These are phyloP conservation scores for Pulveroboletus ravenelii DNA, from an alignment of 768 basidiomycete species.

Conservation along the genomic window DNA sequence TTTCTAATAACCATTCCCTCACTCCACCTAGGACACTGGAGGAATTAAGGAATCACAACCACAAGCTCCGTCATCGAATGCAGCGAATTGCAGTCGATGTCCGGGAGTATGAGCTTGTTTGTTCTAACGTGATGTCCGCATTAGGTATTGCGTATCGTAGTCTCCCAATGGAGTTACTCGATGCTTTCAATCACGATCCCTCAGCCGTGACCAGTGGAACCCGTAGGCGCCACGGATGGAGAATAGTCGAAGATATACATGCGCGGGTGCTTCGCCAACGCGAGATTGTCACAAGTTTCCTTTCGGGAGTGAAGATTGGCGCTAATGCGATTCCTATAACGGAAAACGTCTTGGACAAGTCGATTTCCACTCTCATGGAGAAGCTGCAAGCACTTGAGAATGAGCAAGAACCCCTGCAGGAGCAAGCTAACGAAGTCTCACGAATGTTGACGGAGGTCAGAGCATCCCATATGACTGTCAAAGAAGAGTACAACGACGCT, in stretches of 20 bases:
- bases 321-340: constrained; percentile 7
- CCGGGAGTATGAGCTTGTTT: constrained; percentile 61
- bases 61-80: constrained; percentile 61
- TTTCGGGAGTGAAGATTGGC: constrained; percentile 23
- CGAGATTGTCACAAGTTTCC: constrained; percentile 45
- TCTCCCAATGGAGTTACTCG: constrained; percentile 63
- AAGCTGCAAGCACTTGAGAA: constrained; percentile 48
- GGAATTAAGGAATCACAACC: constrained; percentile 56
- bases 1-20: background rate
- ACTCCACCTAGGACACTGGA: constrained; percentile 44
- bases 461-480: constrained; percentile 49
- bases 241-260: constrained; percentile 74
- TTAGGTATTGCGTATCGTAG: constrained; percentile 44
- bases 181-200: constrained; percentile 74
- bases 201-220: constrained; percentile 68
- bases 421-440: constrained; percentile 46
- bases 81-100: constrained; percentile 59
- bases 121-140: constrained; percentile 44
- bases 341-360: constrained; percentile 48
- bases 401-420: constrained; percentile 40
- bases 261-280: constrained; percentile 58
- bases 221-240: constrained; percentile 57
- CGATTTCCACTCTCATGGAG: constrained; percentile 46
- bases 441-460: constrained; percentile 51
- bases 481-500: constrained; percentile 61